phyloP scores from a whole-genome alignment of 1,284 basidiomycete species.

The Hypsizygus ulmarius region DNA sequence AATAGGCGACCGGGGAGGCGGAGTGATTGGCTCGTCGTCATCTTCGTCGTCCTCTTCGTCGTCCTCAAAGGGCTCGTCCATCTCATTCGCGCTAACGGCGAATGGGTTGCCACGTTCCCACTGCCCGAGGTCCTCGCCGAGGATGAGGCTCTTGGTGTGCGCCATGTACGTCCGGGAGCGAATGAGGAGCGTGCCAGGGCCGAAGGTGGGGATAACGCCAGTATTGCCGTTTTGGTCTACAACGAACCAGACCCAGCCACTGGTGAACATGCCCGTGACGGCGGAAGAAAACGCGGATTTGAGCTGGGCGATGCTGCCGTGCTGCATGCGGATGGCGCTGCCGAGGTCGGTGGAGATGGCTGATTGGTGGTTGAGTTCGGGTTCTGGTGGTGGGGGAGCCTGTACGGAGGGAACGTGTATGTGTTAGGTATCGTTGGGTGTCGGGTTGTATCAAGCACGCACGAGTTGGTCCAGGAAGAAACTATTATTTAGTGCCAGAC shows the following conservation, averaged over 20 bases:
- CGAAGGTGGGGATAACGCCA: conserved; percentile 83
- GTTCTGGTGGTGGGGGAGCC: conserved; percentile 49
- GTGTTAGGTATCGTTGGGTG: conserved; percentile 6
- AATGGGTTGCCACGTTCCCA: conserved; percentile 4
- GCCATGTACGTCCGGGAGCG: conserved; percentile 51
- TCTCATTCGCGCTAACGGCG: conserved; percentile 1
- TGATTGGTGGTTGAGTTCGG: conserved; percentile 41
- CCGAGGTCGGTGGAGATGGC: conserved; percentile 39
- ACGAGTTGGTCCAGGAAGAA: conserved; percentile 91
- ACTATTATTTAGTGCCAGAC: conserved; percentile 90
- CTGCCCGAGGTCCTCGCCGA: conserved; percentile 15
- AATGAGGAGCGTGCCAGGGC: conserved; percentile 86
- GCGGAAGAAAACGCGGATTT: conserved; percentile 78
- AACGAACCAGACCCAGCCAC: conserved; percentile 89
- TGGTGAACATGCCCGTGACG: conserved; percentile 75
- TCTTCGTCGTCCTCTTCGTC: neutral
- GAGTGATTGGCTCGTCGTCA: conserved; percentile 5
- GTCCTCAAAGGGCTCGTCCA: neutral
- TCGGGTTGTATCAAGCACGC: conserved; percentile 31
- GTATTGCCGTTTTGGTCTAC: conserved; percentile 63
- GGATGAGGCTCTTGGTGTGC: conserved; percentile 20
- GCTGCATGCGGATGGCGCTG: conserved; percentile 46
- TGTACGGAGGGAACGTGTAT: conserved; percentile 24
- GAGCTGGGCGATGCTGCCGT: conserved; percentile 67
- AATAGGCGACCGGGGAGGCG: conserved; percentile 24